Evolutionary conservation across 176 grass and related monocot genomes (phyloP), one percentile per base, ranked within the genome.

Genomic region (Elaeis guineensis): DNA sequence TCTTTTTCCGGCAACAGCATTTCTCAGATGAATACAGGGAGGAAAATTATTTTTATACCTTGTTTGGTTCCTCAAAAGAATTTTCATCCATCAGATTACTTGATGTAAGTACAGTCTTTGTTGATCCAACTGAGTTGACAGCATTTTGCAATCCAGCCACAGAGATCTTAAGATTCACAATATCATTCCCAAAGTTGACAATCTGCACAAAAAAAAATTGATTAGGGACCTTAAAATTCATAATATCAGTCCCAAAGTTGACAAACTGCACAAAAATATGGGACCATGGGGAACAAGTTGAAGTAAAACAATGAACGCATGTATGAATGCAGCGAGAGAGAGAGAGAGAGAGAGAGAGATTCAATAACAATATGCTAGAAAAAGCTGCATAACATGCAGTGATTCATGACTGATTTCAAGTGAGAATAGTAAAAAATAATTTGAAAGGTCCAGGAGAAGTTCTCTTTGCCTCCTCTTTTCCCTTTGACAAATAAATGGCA

Each of bases 161-260:
- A 52, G 75, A 80, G 70, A 96, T 71, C 23, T 72, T 78, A 21
- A 90, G 63, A 69, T 62, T 88, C 35, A 87, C 80, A n/a, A 26
- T 19, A 67, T 77, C 78, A 11, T 62, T 77, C 39, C 86, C 91
- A 58, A 87, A 90, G 72, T 95, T 95, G 4, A 95, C 61, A 30
- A 95, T 78, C 91, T 95, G 69, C 66, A 77, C n/a, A 62, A 35
- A 39, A 19, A 7, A 79, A 54, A 29, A 6, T 30, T 30, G 28
- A 30, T 6, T 30, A 52, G 75, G 77, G 70, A 96, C 67, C 23
- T 72, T 78, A 24, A 88, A 55, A 69, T 62, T 87, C 35, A 87
- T 77, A 16, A 25, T 17, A 67, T 77, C 78, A 11, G 58, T 77
- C 39, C 83, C 91, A 58, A 87, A 90, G 72, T 95, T 95, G 4